phyloP scores from a whole-genome alignment of 2,329 filamentous ascomycete genomes.

The Thermothelomyces thermophilus region DNA sequence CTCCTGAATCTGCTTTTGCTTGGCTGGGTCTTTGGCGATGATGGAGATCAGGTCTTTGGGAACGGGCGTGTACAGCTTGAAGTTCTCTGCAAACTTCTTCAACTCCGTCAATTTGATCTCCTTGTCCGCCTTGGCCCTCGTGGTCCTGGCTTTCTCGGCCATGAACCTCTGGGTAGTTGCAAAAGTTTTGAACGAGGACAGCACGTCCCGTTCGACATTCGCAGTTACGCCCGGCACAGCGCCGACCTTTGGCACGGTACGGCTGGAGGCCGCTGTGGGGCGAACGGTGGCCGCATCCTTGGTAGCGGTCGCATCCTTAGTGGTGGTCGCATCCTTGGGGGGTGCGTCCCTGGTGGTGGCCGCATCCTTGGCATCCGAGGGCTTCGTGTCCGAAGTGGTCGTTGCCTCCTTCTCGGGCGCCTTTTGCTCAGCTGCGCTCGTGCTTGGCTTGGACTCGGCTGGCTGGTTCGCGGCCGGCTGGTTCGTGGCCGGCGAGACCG shows the following conservation, averaged over 20 bases:
- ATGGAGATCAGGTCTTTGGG: conserved; percentile 89
- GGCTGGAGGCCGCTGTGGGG: conserved; percentile 26
- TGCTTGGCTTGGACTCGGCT: conserved; percentile 27
- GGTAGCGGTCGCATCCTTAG: conserved; percentile 17
- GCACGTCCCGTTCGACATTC: conserved; percentile 56
- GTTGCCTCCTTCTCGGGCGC: conserved; percentile 23
- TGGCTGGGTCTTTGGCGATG: conserved; percentile 90
- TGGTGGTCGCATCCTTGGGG: conserved; percentile 16
- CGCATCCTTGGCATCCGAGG: conserved; percentile 23
- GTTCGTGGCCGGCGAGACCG: conserved; percentile 18
- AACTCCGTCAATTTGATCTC: conserved; percentile 89
- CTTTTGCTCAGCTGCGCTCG: conserved; percentile 27
- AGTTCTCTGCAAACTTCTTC: conserved; percentile 88
- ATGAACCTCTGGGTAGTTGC: conserved; percentile 50
- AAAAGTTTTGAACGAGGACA: conserved; percentile 59
- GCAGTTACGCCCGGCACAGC: conserved; percentile 48
- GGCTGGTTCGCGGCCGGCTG: conserved; percentile 16
- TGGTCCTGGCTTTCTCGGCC: conserved; percentile 49
- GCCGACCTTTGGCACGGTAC: conserved; percentile 37
- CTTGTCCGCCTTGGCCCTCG: conserved; percentile 66
- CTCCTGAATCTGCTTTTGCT: conserved; percentile 88
- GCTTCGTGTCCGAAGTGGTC: conserved; percentile 20
- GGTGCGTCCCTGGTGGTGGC: conserved; percentile 19
- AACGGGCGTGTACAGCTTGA: conserved; percentile 90
- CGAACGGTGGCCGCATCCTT: conserved; percentile 16